Conservation (phyloP, 2,329 filamentous ascomycete genomes). For the Cytospora schulzeri region DNA sequence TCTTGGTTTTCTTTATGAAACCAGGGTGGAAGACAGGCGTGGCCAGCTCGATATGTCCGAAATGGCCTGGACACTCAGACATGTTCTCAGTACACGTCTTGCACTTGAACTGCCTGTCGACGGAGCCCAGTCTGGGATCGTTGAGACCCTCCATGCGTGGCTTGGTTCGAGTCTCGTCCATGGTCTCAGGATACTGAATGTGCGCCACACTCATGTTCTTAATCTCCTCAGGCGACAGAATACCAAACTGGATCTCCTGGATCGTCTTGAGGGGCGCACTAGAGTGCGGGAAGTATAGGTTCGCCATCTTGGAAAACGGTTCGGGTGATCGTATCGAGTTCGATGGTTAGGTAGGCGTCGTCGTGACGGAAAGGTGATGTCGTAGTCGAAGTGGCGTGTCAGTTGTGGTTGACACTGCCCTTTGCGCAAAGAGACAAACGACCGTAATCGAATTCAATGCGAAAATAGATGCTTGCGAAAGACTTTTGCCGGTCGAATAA, state of each 20-base stretch:
- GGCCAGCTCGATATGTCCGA: conserved; percentile 96
- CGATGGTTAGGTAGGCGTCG: conserved; percentile 27
- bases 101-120: conserved; percentile 94
- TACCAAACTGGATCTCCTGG: conserved; percentile 98
- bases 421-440: conserved; percentile 7
- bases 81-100: conserved; percentile 95
- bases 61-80: conserved; percentile 95
- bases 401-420: conserved; percentile 1
- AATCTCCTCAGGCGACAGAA: conserved; percentile 97
- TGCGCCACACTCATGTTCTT: conserved; percentile 98
- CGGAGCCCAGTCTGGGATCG: conserved; percentile 92
- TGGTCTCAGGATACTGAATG: conserved; percentile 97
- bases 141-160: conserved; percentile 92
- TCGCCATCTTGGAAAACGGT: conserved; percentile 72
- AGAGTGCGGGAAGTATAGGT: conserved; percentile 86
- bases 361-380: conserved; percentile 15
- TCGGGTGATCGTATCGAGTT: conserved; percentile 34
- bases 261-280: conserved; percentile 96
- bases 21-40: conserved; percentile 93
- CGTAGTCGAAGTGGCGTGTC: conserved; percentile 11
- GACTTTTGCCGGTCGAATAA: conserved; percentile 8
- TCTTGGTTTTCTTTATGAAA: conserved; percentile 99
- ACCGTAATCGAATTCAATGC: conserved; percentile 1
- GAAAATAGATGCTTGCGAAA: conserved; percentile 23
- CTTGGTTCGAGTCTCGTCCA: conserved; percentile 93